Conservation (phyloP, 208 protist genomes). For the Dictyostelium gargantuum region DNA sequence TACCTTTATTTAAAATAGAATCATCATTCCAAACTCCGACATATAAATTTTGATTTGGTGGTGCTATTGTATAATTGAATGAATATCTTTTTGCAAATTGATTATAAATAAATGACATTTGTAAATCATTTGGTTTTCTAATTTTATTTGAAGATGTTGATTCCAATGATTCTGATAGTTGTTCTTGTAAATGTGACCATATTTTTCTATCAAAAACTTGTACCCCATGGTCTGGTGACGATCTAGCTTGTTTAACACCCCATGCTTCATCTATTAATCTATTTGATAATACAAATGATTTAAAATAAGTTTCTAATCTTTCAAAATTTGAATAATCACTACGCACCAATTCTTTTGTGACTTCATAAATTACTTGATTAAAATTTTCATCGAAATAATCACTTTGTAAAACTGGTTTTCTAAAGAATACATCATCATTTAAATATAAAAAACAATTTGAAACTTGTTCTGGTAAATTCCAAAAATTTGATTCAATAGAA, state of each 20-base stretch:
- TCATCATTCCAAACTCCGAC: neutral
- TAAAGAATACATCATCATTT: constrained; percentile 81
- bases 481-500: constrained; percentile 59
- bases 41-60: neutral
- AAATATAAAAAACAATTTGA: constrained; percentile 62
- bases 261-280: neutral
- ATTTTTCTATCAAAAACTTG: constrained; percentile 19
- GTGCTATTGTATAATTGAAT: neutral
- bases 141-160: neutral
- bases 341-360: neutral
- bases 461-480: constrained; percentile 6
- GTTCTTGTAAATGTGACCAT: neutral
- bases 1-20: neutral
- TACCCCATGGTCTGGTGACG: neutral
- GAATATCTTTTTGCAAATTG: neutral
- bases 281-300: neutral
- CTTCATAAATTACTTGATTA: constrained; percentile 28
- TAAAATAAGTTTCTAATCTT: neutral
- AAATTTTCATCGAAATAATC: neutral
- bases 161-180: neutral
- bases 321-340: neutral
- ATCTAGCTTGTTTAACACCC: neutral
- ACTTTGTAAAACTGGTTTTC: neutral
- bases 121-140: neutral
- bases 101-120: constrained; percentile 23